Percentiles rank a stretch among this genome's conserved stretches.
These are phyloP conservation scores for Candida maltosa DNA, from an alignment of 805 yeast genomes.

Conservation along the genomic window DNA sequence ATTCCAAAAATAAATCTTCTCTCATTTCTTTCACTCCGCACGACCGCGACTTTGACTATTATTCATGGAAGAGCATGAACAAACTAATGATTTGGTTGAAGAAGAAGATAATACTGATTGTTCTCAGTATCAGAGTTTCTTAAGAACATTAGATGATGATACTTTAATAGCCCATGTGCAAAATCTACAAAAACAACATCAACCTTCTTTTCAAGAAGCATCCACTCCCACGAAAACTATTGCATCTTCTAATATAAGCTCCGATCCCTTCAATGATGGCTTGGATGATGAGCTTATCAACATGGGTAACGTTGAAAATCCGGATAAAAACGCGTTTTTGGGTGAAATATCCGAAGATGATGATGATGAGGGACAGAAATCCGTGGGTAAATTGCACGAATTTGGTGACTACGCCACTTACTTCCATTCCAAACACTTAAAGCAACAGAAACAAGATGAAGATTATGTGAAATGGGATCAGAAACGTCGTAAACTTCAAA, in stretches of 20 bases:
- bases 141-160: slow-evolving; percentile 17
- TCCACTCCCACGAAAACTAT: slow-evolving; percentile 7
- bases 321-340: neutral
- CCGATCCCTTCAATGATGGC: slow-evolving; percentile 23
- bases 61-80: neutral
- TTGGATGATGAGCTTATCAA: slow-evolving; percentile 14
- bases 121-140: slow-evolving; percentile 9
- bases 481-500: slow-evolving; percentile 18
- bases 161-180: slow-evolving; percentile 16
- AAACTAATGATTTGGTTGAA: neutral
- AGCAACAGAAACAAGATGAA: slow-evolving; percentile 60
- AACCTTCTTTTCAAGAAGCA: slow-evolving; percentile 2
- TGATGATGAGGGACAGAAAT: slow-evolving; percentile 14
- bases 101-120: neutral
- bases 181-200: slow-evolving; percentile 6
- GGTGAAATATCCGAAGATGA: slow-evolving; percentile 6
- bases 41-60: no score
- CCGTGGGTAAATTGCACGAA: slow-evolving; percentile 37
- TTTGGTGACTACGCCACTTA: slow-evolving; percentile 72
- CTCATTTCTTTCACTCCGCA: no score
- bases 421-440: slow-evolving; percentile 54
- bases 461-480: slow-evolving; percentile 48
- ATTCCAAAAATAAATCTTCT: no score
- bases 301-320: slow-evolving; percentile 1
- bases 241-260: slow-evolving; percentile 6